Evolutionary conservation across 768 basidiomycete genomes (phyloP).

Genomic region (Suillus cothurnatus): DNA sequence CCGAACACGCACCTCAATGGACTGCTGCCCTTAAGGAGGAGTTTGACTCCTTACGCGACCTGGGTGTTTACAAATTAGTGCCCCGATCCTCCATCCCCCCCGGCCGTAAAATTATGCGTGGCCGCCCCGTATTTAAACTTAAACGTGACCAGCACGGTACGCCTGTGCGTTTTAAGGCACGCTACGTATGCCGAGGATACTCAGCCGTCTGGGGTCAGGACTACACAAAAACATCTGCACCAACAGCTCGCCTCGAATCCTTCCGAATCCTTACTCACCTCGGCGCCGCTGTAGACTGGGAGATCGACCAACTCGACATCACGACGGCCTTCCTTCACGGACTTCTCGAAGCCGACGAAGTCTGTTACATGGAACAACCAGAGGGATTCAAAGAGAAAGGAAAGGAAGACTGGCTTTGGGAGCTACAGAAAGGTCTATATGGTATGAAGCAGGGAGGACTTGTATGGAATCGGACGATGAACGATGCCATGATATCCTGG

Average conservation of each 20-base stretch:
- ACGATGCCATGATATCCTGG: background rate
- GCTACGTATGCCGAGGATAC: constrained; percentile 39
- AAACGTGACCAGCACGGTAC: constrained; percentile 5
- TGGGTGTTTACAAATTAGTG: background rate
- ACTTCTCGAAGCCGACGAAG: constrained; percentile 31
- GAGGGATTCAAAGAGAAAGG: constrained; percentile 19
- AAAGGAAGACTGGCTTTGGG: background rate
- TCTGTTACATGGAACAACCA: constrained; percentile 46
- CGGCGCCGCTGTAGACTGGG: constrained; percentile 11
- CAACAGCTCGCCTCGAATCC: constrained; percentile 19
- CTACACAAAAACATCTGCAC: constrained; percentile 36
- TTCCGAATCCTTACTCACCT: background rate
- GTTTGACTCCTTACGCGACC: background rate
- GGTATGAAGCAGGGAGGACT: constrained; percentile 7
- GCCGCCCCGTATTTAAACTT: background rate
- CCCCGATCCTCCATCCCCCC: constrained; percentile 10
- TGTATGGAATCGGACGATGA: background rate
- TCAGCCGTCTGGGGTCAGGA: constrained; percentile 35
- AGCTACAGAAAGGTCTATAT: background rate
- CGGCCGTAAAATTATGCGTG: constrained; percentile 10
- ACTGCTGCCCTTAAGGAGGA: constrained; percentile 11
- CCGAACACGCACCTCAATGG: constrained; percentile 22
- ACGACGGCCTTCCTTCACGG: constrained; percentile 20
- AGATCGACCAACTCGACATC: constrained; percentile 19
- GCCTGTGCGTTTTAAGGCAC: constrained; percentile 22